These are phyloP conservation scores for Pterocarpus santalinus DNA, from an alignment of 306 rosid species.

Conservation along the genomic window DNA sequence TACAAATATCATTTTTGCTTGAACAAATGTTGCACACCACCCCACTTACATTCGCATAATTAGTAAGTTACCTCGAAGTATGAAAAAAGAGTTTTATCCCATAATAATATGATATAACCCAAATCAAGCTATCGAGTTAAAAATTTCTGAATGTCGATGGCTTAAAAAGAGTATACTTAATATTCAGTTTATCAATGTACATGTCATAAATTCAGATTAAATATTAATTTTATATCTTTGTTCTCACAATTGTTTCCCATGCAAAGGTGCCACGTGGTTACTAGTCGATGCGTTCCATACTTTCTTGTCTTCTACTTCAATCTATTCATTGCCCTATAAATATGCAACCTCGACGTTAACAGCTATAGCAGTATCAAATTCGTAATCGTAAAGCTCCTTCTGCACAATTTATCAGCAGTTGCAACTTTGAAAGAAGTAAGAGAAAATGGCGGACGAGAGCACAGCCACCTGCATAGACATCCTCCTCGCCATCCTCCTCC, in stretches of 20 bases:
- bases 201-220: no score
- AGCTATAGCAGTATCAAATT: neutral
- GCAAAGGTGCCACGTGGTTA: slow-evolving; percentile 36
- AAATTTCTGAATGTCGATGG: no score
- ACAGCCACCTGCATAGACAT: slow-evolving; percentile 72
- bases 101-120: no score
- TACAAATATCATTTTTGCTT: no score
- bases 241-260: neutral
- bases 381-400: neutral
- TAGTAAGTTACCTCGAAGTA: no score
- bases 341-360: neutral
- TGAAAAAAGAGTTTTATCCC: no score
- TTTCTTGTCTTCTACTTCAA: neutral
- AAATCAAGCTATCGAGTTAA: no score
- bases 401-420: neutral
- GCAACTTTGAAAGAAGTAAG: neutral
- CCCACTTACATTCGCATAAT: no score
- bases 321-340: slow-evolving; percentile 16
- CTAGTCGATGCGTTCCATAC: neutral
- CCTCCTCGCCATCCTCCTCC: slow-evolving; percentile 76
- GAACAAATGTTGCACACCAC: no score
- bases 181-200: no score
- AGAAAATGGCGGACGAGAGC: slow-evolving; percentile 53
- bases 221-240: no score
- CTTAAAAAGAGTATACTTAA: no score